Evolutionary conservation across 306 rosid species (phyloP).

Genomic region (Cicer arietinum): DNA sequence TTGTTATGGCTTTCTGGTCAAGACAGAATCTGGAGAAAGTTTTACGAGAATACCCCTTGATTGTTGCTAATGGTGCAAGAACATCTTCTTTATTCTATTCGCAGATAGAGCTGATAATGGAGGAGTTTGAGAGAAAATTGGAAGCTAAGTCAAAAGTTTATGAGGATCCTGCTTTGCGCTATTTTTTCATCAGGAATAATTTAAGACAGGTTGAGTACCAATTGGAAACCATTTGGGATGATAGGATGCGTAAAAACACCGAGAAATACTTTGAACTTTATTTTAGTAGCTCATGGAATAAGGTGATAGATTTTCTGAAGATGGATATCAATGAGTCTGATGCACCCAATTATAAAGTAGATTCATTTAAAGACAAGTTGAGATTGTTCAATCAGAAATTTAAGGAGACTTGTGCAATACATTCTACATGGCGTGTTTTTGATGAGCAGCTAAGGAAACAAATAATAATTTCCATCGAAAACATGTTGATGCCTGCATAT

Average conservation of each 20-base stretch:
- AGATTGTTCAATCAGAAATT: neutral
- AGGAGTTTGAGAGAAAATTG: conserved; percentile 67
- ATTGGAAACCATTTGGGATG: conserved; percentile 56
- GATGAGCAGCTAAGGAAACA: neutral
- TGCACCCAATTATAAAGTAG: conserved; percentile 42
- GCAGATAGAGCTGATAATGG: conserved; percentile 54
- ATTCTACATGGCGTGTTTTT: neutral
- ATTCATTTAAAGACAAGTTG: conserved; percentile 37
- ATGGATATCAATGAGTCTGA: conserved; percentile 52
- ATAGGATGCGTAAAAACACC: conserved; percentile 59
- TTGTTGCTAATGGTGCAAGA: conserved; percentile 43
- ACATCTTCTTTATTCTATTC: neutral
- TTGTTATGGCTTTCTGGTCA: neutral
- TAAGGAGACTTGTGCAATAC: neutral
- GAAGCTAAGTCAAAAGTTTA: conserved; percentile 65
- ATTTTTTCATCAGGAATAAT: conserved; percentile 74
- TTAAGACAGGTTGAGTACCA: conserved; percentile 33
- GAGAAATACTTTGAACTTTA: conserved; percentile 53
- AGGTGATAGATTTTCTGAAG: conserved; percentile 55
- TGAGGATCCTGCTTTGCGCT: conserved; percentile 11
- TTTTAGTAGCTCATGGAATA: conserved; percentile 68
- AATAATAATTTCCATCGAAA: neutral
- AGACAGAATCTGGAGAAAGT: neutral
- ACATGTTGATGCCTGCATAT: conserved; percentile 64
- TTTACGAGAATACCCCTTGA: conserved; percentile 4